Percentiles rank a stretch among this genome's conserved stretches.
Evolutionary conservation across 108 stramenopile species (phyloP).

Genomic region (Hondaea fermentalgiana): DNA sequence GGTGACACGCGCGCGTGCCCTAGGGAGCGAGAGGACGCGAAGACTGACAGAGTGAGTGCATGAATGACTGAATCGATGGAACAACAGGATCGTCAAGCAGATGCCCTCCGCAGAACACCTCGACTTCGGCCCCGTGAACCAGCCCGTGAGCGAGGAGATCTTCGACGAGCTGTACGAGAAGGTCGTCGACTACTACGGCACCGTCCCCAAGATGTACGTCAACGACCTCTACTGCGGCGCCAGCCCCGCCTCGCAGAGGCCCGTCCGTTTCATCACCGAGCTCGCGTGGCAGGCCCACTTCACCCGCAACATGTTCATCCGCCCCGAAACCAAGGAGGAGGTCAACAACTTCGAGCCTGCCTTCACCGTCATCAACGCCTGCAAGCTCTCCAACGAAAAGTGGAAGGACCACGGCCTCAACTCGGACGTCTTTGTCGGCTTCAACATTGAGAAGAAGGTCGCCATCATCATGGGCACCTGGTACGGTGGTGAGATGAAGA

Average conservation of each 20-base stretch:
- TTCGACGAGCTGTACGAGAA: constrained; percentile 67
- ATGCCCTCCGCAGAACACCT: constrained; percentile 60
- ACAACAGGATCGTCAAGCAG: constrained; percentile 37
- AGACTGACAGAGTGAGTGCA: not conserved
- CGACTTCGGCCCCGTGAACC: constrained; percentile 88
- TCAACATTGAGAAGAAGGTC: constrained; percentile 82
- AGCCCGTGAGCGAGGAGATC: constrained; percentile 74
- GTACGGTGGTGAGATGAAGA: constrained; percentile 98
- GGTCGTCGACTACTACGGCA: not conserved
- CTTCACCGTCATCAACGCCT: constrained; percentile 92
- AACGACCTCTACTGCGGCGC: constrained; percentile 88
- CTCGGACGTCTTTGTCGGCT: constrained; percentile 84
- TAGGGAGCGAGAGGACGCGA: not conserved
- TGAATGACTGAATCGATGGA: not conserved
- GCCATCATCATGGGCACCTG: constrained; percentile 91
- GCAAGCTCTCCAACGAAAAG: constrained; percentile 74
- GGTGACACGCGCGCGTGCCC: too few relatives aligned
- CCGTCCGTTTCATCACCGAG: constrained; percentile 89
- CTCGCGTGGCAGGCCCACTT: constrained; percentile 96
- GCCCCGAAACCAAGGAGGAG: constrained; percentile 57
- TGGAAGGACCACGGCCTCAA: constrained; percentile 79
- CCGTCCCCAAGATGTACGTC: constrained; percentile 53
- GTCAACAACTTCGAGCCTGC: constrained; percentile 74
- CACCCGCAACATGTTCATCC: constrained; percentile 94
- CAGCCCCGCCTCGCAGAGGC: constrained; percentile 67